Percentiles rank a stretch among this genome's conserved stretches.
Conservation (phyloP, 1,284 basidiomycete genomes). For the Anthracocystis setariae region DNA sequence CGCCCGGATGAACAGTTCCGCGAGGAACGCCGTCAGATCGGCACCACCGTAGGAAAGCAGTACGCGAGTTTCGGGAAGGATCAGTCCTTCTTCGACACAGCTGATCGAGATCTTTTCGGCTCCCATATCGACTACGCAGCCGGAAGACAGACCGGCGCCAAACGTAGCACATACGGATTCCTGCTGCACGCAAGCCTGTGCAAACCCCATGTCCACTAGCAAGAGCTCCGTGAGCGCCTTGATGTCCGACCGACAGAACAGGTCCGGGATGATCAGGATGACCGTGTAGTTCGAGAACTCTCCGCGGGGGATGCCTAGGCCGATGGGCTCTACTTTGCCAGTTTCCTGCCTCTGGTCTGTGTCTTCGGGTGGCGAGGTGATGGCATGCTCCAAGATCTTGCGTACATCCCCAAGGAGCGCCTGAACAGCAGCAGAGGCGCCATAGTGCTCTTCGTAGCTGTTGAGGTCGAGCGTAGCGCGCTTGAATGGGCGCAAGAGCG, state of each 20-base stretch:
- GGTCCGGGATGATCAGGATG: slow-evolving; percentile 90
- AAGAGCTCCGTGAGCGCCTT: slow-evolving; percentile 81
- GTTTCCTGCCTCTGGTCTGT: slow-evolving; percentile 38
- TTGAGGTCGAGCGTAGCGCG: slow-evolving; percentile 60
- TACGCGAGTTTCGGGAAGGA: slow-evolving; percentile 87
- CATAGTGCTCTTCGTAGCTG: slow-evolving; percentile 58
- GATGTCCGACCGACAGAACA: slow-evolving; percentile 85
- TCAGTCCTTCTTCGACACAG: slow-evolving; percentile 93
- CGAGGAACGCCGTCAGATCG: slow-evolving; percentile 89
- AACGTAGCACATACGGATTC: slow-evolving; percentile 90
- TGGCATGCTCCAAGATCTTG: slow-evolving; percentile 57
- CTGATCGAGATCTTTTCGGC: slow-evolving; percentile 84
- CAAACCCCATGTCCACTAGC: slow-evolving; percentile 78
- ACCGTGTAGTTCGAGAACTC: slow-evolving; percentile 74
- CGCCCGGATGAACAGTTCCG: slow-evolving; percentile 81
- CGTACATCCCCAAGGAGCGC: slow-evolving; percentile 61
- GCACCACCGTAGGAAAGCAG: slow-evolving; percentile 88
- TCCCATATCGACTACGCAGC: slow-evolving; percentile 95
- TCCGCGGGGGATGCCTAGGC: slow-evolving; percentile 57
- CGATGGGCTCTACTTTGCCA: slow-evolving; percentile 34
- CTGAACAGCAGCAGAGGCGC: slow-evolving; percentile 49
- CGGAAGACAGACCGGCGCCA: slow-evolving; percentile 90
- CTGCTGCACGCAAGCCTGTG: slow-evolving; percentile 61
- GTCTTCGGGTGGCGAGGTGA: slow-evolving; percentile 56
- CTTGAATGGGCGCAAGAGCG: slow-evolving; percentile 62